phyloP scores from a whole-genome alignment of 345 rosid genomes.

The Populus alba region DNA sequence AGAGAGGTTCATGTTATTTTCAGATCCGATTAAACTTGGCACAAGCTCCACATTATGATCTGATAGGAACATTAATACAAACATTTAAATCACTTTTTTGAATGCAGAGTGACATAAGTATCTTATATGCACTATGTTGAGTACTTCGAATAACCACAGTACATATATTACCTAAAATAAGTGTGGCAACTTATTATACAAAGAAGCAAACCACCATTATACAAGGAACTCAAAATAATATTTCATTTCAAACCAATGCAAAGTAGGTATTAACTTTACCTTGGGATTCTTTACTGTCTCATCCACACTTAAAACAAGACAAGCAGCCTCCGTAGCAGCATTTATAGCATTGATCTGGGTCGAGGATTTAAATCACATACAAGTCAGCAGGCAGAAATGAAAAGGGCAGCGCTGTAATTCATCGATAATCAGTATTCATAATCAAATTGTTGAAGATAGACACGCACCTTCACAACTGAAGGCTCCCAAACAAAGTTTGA shows the following conservation, averaged over 20 bases:
- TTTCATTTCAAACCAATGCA: not conserved
- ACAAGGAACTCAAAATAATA: not conserved
- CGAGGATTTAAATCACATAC: not conserved
- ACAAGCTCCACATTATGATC: not conserved
- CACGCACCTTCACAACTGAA: constrained; percentile 82
- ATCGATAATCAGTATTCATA: not conserved
- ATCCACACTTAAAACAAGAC: constrained; percentile 90
- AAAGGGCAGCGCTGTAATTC: not conserved
- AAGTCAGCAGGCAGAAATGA: not conserved
- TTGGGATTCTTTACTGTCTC: constrained; percentile 99
- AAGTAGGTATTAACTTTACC: constrained; percentile 38
- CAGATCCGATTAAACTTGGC: not conserved
- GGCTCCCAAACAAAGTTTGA: constrained; percentile 99
- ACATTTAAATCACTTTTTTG: not conserved
- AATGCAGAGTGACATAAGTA: not conserved
- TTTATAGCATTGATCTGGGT: constrained; percentile 89
- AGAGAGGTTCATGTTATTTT: not conserved
- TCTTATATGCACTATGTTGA: not conserved
- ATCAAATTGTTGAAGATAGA: not conserved
- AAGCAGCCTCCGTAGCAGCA: constrained; percentile 99
- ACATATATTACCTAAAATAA: not conserved
- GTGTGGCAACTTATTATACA: not conserved
- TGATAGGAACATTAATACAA: not conserved
- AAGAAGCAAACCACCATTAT: not conserved
- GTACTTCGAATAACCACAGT: not conserved